These are phyloP conservation scores for Aspergillus brunneoviolaceus DNA, from an alignment of 2,329 filamentous ascomycete species.

Conservation along the genomic window DNA sequence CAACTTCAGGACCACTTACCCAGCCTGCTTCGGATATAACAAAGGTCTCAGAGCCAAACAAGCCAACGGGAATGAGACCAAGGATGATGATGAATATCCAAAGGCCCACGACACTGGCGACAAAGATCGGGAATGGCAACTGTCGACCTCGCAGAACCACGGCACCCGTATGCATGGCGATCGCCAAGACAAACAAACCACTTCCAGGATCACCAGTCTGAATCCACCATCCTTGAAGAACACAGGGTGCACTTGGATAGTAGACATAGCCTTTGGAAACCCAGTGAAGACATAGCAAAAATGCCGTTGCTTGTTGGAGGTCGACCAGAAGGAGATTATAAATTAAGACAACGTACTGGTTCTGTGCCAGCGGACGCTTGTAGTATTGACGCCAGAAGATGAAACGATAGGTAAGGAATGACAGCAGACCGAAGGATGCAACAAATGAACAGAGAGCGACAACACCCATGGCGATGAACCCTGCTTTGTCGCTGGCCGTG, in stretches of 20 bases:
- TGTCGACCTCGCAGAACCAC: conserved; percentile 50
- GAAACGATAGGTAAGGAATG: conserved; percentile 51
- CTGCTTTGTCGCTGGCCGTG: conserved; percentile 33
- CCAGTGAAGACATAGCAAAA: conserved; percentile 49
- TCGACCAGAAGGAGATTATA: conserved; percentile 54
- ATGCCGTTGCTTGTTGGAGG: conserved; percentile 50
- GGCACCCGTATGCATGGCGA: conserved; percentile 53
- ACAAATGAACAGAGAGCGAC: conserved; percentile 46
- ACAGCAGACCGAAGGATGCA: conserved; percentile 32
- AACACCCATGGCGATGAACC: conserved; percentile 48
- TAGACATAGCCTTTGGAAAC: conserved; percentile 42
- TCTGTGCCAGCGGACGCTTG: conserved; percentile 49
- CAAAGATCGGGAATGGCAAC: conserved; percentile 45
- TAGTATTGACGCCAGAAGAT: conserved; percentile 51
- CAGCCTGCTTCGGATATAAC: conserved; percentile 51
- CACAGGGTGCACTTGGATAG: conserved; percentile 47
- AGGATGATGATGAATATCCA: conserved; percentile 50
- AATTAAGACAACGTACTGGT: conserved; percentile 54
- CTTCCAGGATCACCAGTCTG: conserved; percentile 53
- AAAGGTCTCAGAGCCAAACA: conserved; percentile 44
- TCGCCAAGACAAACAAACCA: conserved; percentile 53
- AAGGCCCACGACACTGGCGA: conserved; percentile 42
- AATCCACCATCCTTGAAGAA: conserved; percentile 53
- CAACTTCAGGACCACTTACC: conserved; percentile 34
- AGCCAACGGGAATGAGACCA: conserved; percentile 47